Base-by-base conservation (phyloP, 495 filamentous ascomycete species). In the Penicillium bialowiezense region DNA sequence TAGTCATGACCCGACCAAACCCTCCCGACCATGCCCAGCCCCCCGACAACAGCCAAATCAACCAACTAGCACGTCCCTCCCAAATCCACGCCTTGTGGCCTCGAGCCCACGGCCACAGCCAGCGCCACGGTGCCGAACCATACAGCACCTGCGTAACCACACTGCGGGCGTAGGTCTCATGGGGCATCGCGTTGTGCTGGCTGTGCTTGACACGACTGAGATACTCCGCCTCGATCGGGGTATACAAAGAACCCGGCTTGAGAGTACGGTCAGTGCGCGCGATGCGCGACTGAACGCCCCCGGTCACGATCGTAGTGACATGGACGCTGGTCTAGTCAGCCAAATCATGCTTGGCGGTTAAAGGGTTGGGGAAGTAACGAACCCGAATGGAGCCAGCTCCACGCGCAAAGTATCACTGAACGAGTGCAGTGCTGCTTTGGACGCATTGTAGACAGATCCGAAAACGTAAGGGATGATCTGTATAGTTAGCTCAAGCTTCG, bases 341-440 rank as follows among this genome's bases (percentile, higher is more conserved):
- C n/a, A 44, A 35, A 21, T 15, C 13, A 29, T 13, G 14, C n/a
- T n/a, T n/a, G n/a, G n/a, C n/a, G n/a, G n/a, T n/a, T n/a, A n/a
- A n/a, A n/a, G n/a, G n/a, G n/a, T n/a, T n/a, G 15, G 15, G 7
- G 18, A 20, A 39, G 14, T 28, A 14, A 54, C 65, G 19, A 64
- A 75, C 72, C 68, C 72, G 38, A 71, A 72, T 5, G 72, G 73
- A 37, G 66, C 73, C 14, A 75, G 50, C 51, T 76, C 84, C 8
- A 86, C 69, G 10, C 82, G 72, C 33, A 88, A 59, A 1, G 82
- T 80, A 31, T 86, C 74, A 53, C 70, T 78, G 50, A 81, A 84
- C 2, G 75, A 70, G 49, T 84, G 80, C 41, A 86, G 52, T 6
- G 85, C 85, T 1, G 82, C 81, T 65, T 87, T 87, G 29, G 75